Evolutionary conservation across 1,139 yeast genomes (phyloP).

Genomic region (Pichia sp.): DNA sequence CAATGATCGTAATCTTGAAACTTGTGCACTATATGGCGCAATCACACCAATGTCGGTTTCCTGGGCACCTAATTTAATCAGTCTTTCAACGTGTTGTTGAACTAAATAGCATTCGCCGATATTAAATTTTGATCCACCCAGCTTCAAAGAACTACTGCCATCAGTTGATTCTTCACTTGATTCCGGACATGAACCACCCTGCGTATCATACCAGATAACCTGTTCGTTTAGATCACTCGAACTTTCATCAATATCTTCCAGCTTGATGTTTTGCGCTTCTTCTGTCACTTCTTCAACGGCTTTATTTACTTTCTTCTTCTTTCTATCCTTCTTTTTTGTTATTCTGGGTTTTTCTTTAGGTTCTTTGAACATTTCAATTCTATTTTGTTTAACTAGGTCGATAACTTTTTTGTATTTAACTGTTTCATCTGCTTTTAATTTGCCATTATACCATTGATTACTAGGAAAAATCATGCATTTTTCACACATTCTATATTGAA

Average conservation of each 20-base stretch:
- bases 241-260: background rate
- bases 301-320: background rate
- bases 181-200: constrained; percentile 79
- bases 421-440: constrained; percentile 54
- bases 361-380: constrained; percentile 7
- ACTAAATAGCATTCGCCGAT: constrained; percentile 67
- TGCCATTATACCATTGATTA: constrained; percentile 51
- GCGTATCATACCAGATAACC: constrained; percentile 80
- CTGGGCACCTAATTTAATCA: constrained; percentile 43
- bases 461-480: constrained; percentile 79
- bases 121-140: constrained; percentile 51
- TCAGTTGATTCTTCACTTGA: constrained; percentile 35
- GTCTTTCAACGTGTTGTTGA: constrained; percentile 43
- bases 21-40: constrained; percentile 89
- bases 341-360: background rate
- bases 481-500: constrained; percentile 84
- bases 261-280: background rate
- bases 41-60: constrained; percentile 66
- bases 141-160: background rate
- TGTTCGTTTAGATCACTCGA: constrained; percentile 9
- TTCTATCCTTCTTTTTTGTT: constrained; percentile 13
- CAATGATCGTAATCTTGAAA: constrained; percentile 47
- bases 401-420: constrained; percentile 48
- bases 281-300: background rate
- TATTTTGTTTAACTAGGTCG: constrained; percentile 48